Evolutionary conservation across 768 basidiomycete genomes (phyloP).

Genomic region (Xanthoconium stramineum): DNA sequence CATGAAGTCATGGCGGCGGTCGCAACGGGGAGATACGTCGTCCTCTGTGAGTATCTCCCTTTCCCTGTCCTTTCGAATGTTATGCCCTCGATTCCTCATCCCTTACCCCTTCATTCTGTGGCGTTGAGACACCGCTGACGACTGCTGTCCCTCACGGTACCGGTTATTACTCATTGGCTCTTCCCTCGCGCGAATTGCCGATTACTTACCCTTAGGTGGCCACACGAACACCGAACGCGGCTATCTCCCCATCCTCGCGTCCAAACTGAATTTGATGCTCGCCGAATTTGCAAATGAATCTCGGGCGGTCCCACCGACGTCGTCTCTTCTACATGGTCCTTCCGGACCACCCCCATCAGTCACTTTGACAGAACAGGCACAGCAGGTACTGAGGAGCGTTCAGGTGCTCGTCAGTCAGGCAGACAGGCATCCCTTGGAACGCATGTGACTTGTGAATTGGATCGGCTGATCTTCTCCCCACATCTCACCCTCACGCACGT

Average conservation of each 20-base stretch:
- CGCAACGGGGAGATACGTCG: constrained; percentile 71
- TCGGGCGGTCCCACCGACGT: constrained; percentile 16
- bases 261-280: constrained; percentile 57
- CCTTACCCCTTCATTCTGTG: constrained; percentile 8
- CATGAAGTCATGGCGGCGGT: constrained; percentile 85
- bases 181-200: constrained; percentile 17
- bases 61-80: neutral
- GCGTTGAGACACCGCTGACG: constrained; percentile 9
- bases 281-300: constrained; percentile 28
- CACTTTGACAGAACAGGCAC: constrained; percentile 32
- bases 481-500: neutral
- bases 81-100: neutral
- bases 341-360: constrained; percentile 5
- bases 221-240: constrained; percentile 96
- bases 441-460: constrained; percentile 43
- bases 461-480: neutral
- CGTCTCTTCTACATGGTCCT: constrained; percentile 28
- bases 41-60: constrained; percentile 62
- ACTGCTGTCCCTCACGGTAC: constrained; percentile 7
- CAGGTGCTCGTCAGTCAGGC: constrained; percentile 69
- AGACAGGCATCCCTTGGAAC: constrained; percentile 73
- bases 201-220: constrained; percentile 50
- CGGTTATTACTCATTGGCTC: constrained; percentile 6
- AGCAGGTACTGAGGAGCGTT: constrained; percentile 29
- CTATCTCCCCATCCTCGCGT: constrained; percentile 74